Evolutionary conservation across 1,139 yeast species (phyloP), one percentile per base, ranked within the genome.

Genomic region (Debaryomyces psychrophilus): DNA sequence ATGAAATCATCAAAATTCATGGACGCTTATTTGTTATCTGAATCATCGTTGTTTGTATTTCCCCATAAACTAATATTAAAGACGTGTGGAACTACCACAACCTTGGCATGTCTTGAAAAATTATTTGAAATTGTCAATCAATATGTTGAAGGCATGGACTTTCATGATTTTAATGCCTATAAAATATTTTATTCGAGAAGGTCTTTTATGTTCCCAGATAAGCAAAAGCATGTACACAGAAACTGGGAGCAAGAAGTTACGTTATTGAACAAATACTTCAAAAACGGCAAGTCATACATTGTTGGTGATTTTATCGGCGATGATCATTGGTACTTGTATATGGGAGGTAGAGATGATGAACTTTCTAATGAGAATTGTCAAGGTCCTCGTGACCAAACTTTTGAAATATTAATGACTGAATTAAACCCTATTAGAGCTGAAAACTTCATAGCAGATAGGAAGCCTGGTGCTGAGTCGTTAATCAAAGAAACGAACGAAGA

Each of bases 31-130:
- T 76, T 93, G 49, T 76, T 93, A 52, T 85, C 95, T 46, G 99
- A 93, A 68, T 87, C 96, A 37, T 87, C 96, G 15, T 71, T 93
- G 62, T 92, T 93, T 69, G 96, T 93, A 26, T 92, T 85, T 62
- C 84, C 89, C 26, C 93, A 90, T 67, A 90, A 88, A 65, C 60
- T 92, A 54, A 83, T 92, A 48, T 76, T 93, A 61, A 93, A 93
- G 68, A 93, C 99, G 11, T 93, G 99, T 65, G 99, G 99, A 8
- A 92, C 97, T 11, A 93, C 98, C 1, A 90, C 97, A 1, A 85
- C 96, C 1, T 76, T 93, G 51, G 81, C 84, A 27, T 93, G 97
- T 57, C 69, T 93, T 35, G 83, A 81, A 26, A 77, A 80, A 46
- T 69, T 92, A 49, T 79, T 87, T 54, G 77, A 79, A 37, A 65